Evolutionary conservation across 495 filamentous ascomycete species (phyloP).

Genomic region (Penicillium arizonense): DNA sequence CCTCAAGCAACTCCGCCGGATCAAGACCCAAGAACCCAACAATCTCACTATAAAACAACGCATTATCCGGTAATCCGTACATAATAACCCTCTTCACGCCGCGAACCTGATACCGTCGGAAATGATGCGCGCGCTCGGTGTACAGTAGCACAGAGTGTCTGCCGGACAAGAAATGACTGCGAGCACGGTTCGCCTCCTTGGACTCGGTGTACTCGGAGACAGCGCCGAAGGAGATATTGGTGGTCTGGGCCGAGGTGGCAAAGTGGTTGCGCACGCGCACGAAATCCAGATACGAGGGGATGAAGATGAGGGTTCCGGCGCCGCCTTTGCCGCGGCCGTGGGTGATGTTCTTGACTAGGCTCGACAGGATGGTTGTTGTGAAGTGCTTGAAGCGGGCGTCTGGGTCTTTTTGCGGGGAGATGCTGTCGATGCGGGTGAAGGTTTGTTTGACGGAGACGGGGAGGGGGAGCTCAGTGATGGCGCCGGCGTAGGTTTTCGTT

Average conservation of each 20-base stretch:
- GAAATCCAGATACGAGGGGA: constrained; percentile 92
- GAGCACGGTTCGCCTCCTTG: constrained; percentile 73
- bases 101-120: constrained; percentile 74
- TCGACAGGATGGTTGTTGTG: constrained; percentile 71
- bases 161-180: constrained; percentile 82
- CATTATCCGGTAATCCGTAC: constrained; percentile 88
- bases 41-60: constrained; percentile 83
- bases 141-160: constrained; percentile 83
- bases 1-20: constrained; percentile 33
- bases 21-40: constrained; percentile 63
- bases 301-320: constrained; percentile 74
- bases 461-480: constrained; percentile 62
- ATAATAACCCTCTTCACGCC: constrained; percentile 79
- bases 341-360: constrained; percentile 58
- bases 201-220: constrained; percentile 84
- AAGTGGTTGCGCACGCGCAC: constrained; percentile 90
- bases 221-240: constrained; percentile 72
- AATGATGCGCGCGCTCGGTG: constrained; percentile 92
- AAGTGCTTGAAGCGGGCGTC: constrained; percentile 93
- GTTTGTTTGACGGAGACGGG: constrained; percentile 75
- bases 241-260: constrained; percentile 64
- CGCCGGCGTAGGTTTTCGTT: constrained; percentile 62
- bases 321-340: constrained; percentile 38
- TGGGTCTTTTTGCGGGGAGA: constrained; percentile 67
- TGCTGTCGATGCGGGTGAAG: constrained; percentile 82